A percentile compares a stretch with the other conserved stretches of the same genome.
phyloP scores from a whole-genome alignment of 1,139 yeast species.

The Lodderomyces jiufengensis region DNA sequence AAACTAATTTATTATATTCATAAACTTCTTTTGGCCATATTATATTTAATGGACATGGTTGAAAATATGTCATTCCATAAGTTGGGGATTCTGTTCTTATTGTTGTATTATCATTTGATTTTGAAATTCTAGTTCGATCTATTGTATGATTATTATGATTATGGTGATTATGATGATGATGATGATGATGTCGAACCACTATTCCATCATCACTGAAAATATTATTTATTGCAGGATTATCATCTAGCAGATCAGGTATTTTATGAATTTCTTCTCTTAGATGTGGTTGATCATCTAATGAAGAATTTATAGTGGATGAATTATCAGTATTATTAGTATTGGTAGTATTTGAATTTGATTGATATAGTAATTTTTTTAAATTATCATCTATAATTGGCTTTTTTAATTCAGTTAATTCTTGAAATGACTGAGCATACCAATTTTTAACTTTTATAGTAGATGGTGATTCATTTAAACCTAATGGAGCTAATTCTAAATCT shows the following conservation, averaged over 20 bases:
- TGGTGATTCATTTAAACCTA: constrained; percentile 69
- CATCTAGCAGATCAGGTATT: constrained; percentile 23
- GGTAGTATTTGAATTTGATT: constrained; percentile 11
- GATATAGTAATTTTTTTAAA: constrained; percentile 33
- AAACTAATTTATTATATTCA: constrained; percentile 66
- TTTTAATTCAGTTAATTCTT: constrained; percentile 63
- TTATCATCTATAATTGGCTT: constrained; percentile 45
- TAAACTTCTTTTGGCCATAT: constrained; percentile 75
- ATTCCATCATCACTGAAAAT: constrained; percentile 54
- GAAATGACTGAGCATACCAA: constrained; percentile 92
- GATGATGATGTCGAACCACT: constrained; percentile 34
- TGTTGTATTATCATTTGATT: constrained; percentile 9
- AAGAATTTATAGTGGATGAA: neutral
- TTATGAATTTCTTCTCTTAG: constrained; percentile 11
- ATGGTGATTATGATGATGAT: constrained; percentile 8
- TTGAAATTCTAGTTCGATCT: constrained; percentile 5
- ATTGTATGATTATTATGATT: constrained; percentile 2
- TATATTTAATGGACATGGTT: constrained; percentile 49
- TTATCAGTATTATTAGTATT: neutral
- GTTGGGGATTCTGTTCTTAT: constrained; percentile 33
- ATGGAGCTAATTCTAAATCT: constrained; percentile 77
- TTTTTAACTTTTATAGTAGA: constrained; percentile 73
- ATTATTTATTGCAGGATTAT: constrained; percentile 42
- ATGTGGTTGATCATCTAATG: constrained; percentile 7
- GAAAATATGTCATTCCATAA: constrained; percentile 56